Evolutionary conservation across 495 filamentous ascomycete species (phyloP).

Genomic region (Glarea lozoyensis): DNA sequence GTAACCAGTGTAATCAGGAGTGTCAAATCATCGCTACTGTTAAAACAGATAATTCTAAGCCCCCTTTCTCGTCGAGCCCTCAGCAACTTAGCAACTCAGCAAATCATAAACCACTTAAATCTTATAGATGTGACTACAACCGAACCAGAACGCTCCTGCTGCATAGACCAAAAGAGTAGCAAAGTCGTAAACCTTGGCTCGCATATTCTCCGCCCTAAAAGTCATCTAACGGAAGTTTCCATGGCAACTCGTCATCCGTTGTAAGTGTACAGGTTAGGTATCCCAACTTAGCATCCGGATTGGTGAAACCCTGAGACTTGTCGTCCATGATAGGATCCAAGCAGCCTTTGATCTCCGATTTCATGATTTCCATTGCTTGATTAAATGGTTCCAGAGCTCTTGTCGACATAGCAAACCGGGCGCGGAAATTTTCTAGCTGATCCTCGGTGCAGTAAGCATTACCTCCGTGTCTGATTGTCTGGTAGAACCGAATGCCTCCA

Average conservation of each 20-base stretch:
- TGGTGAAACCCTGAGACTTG: neutral
- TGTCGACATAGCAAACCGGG: conserved; percentile 16
- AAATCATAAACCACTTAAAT: too few species aligned
- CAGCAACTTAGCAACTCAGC: too few species aligned
- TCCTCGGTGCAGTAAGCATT: conserved; percentile 19
- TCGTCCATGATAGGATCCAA: conserved; percentile 5
- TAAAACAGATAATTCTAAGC: too few species aligned
- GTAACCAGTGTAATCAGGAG: too few species aligned
- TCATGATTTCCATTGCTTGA: conserved; percentile 4
- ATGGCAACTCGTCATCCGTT: conserved; percentile 6
- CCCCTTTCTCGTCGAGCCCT: too few species aligned
- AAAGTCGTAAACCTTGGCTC: too few species aligned
- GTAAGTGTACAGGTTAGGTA: conserved; percentile 2
- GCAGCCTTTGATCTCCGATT: conserved; percentile 4
- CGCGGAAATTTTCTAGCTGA: conserved; percentile 14
- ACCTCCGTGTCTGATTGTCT: conserved; percentile 16
- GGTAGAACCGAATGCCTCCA: conserved; percentile 28
- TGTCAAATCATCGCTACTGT: too few species aligned
- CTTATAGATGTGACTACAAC: too few species aligned
- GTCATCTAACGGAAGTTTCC: too few species aligned
- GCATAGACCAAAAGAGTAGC: too few species aligned
- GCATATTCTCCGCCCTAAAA: too few species aligned
- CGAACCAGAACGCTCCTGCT: too few species aligned
- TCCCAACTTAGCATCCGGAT: neutral
- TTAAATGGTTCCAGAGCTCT: conserved; percentile 7